These are phyloP conservation scores for Backusella luteola DNA, from an alignment of 192 early-diverging fungal genomes.

Conservation along the genomic window DNA sequence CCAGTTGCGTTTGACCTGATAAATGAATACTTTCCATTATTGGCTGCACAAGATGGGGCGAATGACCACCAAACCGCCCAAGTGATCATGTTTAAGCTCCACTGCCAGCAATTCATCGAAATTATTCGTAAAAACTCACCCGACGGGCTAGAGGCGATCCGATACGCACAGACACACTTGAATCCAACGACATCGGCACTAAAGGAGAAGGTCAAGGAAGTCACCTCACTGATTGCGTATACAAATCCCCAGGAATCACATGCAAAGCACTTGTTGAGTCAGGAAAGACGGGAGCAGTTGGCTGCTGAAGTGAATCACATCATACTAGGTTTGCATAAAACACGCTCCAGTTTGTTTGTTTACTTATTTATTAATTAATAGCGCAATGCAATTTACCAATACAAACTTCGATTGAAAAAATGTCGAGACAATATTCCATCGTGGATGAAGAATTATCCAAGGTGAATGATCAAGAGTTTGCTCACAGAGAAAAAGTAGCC, in stretches of 20 bases:
- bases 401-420: slow-evolving; percentile 8
- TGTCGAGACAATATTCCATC: neutral
- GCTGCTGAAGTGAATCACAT: slow-evolving; percentile 14
- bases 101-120: slow-evolving; percentile 17
- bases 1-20: slow-evolving; percentile 4
- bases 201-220: neutral
- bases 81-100: slow-evolving; percentile 7
- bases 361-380: neutral
- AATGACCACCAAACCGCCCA: neutral
- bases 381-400: slow-evolving; percentile 9
- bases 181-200: neutral
- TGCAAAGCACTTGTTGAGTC: neutral
- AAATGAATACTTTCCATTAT: slow-evolving; percentile 4
- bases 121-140: neutral
- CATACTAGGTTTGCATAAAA: slow-evolving; percentile 3
- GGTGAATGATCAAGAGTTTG: neutral
- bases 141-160: neutral
- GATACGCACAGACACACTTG: slow-evolving; percentile 11
- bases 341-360: neutral
- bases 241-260: slow-evolving; percentile 1
- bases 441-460: neutral
- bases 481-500: slow-evolving; percentile 11
- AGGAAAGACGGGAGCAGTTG: slow-evolving; percentile 11
- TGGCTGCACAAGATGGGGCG: neutral
- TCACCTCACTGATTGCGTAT: slow-evolving; percentile 18